Conservation (phyloP, 768 basidiomycete genomes). For the Trametes cingulata region DNA sequence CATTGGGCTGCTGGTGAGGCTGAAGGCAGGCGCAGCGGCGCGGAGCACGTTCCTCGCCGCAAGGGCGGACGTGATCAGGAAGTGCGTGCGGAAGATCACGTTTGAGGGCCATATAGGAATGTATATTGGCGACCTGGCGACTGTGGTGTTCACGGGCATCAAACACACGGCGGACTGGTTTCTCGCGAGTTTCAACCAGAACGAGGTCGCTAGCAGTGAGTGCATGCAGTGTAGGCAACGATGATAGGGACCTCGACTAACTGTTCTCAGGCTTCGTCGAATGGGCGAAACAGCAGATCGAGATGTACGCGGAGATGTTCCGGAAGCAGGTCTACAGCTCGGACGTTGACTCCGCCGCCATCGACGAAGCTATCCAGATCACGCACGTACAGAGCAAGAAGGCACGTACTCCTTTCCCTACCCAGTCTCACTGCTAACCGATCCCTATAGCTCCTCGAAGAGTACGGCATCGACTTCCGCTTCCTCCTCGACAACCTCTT, state of each 20-base stretch:
- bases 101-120: slow-evolving; percentile 87
- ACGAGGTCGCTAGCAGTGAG: slow-evolving; percentile 90
- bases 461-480: slow-evolving; percentile 92
- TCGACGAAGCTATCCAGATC: slow-evolving; percentile 78
- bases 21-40: slow-evolving; percentile 78
- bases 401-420: slow-evolving; percentile 43
- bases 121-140: slow-evolving; percentile 84
- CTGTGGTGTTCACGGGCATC: slow-evolving; percentile 91
- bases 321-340: slow-evolving; percentile 88
- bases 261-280: slow-evolving; percentile 75
- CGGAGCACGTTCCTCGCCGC: slow-evolving; percentile 81
- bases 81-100: slow-evolving; percentile 80
- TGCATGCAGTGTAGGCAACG: slow-evolving; percentile 13
- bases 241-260: not conserved
- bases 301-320: slow-evolving; percentile 82
- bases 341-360: slow-evolving; percentile 66
- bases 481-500: slow-evolving; percentile 84
- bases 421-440: not conserved
- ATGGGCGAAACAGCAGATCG: slow-evolving; percentile 89
- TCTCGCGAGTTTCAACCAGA: slow-evolving; percentile 92
- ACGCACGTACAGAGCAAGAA: slow-evolving; percentile 82
- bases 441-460: slow-evolving; percentile 69
- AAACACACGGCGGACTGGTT: slow-evolving; percentile 99
- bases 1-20: slow-evolving; percentile 69
- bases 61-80: slow-evolving; percentile 70